Percentiles rank a stretch among this genome's conserved stretches.
These are phyloP conservation scores for Umbilicus rupestris DNA, from an alignment of 164 flowering plant genomes.

Conservation along the genomic window DNA sequence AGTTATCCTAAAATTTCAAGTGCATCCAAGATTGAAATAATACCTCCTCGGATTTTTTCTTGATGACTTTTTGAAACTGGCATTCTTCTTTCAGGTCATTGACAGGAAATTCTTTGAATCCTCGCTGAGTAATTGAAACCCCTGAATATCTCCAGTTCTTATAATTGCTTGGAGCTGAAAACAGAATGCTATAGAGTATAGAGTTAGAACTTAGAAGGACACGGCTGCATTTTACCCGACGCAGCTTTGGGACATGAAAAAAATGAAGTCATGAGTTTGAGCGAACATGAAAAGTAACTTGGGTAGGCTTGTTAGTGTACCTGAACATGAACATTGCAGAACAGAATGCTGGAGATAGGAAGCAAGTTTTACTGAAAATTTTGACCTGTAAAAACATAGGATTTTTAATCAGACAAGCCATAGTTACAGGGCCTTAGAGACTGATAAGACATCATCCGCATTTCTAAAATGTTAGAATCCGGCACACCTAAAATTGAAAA, in stretches of 20 bases:
- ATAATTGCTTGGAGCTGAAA: conserved; percentile 82
- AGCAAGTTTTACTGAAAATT: conserved; percentile 90
- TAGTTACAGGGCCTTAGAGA: too few species aligned
- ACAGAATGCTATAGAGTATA: background rate
- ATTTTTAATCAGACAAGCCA: too few species aligned
- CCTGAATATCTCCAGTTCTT: conserved; percentile 63
- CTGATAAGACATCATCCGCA: too few species aligned
- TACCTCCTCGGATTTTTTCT: conserved; percentile 28
- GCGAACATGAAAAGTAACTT: background rate
- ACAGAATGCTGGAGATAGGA: conserved; percentile 74
- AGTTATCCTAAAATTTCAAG: background rate
- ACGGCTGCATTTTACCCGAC: background rate
- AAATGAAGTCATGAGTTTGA: background rate
- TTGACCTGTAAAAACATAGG: conserved; percentile 47
- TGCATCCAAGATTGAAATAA: background rate
- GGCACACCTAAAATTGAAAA: too few species aligned
- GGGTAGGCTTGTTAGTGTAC: conserved; percentile 16
- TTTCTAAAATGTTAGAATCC: too few species aligned
- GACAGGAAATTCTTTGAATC: conserved; percentile 24
- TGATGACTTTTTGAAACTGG: conserved; percentile 13
- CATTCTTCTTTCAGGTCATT: conserved; percentile 22
- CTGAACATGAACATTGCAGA: conserved; percentile 80
- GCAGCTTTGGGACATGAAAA: background rate
- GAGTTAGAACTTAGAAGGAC: too few species aligned
- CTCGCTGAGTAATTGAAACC: conserved; percentile 43